Evolutionary conservation across 345 rosid species (phyloP).

Genomic region (Boechera divaricarpa): DNA sequence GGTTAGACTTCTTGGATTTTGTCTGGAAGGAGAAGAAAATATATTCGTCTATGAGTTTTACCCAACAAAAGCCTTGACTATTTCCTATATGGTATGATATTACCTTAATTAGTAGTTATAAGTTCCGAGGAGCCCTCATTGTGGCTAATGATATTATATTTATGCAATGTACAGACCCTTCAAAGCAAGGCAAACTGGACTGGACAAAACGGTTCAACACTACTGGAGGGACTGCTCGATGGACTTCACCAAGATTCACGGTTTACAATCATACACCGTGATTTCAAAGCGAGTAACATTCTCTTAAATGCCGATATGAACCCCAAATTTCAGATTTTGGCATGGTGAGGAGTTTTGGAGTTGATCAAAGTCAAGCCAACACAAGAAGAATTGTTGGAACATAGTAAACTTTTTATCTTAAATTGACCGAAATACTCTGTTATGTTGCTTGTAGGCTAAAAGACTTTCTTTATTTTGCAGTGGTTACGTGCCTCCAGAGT

Average conservation of each 20-base stretch:
- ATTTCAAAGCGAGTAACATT: constrained; percentile 27
- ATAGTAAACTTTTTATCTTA: constrained; percentile 16
- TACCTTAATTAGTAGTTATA: background rate
- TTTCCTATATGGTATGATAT: constrained; percentile 1
- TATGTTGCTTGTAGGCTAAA: background rate
- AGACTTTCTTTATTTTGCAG: constrained; percentile 24
- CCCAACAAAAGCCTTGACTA: constrained; percentile 24
- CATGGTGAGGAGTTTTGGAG: constrained; percentile 39
- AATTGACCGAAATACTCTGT: background rate
- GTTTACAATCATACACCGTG: constrained; percentile 27
- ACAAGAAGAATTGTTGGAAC: constrained; percentile 55
- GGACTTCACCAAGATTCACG: constrained; percentile 47
- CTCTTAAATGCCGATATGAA: constrained; percentile 37
- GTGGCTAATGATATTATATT: background rate
- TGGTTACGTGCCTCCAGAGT: constrained; percentile 9
- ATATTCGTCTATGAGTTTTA: constrained; percentile 22
- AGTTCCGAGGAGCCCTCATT: no score
- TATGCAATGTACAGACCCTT: constrained; percentile 30
- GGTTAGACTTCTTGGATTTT: constrained; percentile 51
- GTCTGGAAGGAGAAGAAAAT: constrained; percentile 23
- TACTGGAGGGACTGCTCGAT: constrained; percentile 51
- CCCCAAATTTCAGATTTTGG: no score
- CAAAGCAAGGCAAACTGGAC: constrained; percentile 39
- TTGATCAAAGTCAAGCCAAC: constrained; percentile 40
- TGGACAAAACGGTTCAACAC: constrained; percentile 53